phyloP scores from a whole-genome alignment of 805 yeast genomes.

The Starmerella asiatica region DNA sequence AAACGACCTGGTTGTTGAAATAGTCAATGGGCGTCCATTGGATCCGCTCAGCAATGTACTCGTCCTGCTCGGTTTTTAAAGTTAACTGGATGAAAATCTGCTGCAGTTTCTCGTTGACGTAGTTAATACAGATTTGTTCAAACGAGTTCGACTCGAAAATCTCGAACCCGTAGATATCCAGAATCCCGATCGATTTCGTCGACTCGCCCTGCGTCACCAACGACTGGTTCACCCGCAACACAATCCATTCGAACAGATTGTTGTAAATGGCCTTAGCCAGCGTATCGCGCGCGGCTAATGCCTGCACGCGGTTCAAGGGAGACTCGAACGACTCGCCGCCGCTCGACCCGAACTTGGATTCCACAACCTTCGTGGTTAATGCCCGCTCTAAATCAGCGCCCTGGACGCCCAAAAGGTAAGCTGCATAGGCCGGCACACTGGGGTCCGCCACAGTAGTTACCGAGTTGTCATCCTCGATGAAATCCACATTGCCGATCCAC shows the following conservation, averaged over 20 bases:
- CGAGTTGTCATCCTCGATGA: conserved; percentile 66
- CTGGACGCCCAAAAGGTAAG: conserved; percentile 74
- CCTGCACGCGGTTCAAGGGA: conserved; percentile 83
- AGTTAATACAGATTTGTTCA: conserved; percentile 90
- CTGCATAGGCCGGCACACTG: conserved; percentile 88
- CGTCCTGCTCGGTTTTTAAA: conserved; percentile 93
- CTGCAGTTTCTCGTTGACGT: conserved; percentile 89
- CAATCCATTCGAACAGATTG: conserved; percentile 93
- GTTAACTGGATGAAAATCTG: conserved; percentile 94
- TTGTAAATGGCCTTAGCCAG: conserved; percentile 87
- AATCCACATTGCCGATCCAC: conserved; percentile 90
- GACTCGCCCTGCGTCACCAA: conserved; percentile 40
- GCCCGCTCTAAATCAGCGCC: conserved; percentile 52
- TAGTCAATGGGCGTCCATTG: conserved; percentile 96
- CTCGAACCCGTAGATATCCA: conserved; percentile 94
- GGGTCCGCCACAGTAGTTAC: conserved; percentile 70
- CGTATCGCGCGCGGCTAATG: conserved; percentile 83
- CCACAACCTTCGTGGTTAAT: conserved; percentile 67
- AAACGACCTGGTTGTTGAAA: conserved; percentile 89
- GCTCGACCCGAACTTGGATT: conserved; percentile 76
- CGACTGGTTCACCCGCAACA: conserved; percentile 73
- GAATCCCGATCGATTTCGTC: conserved; percentile 61
- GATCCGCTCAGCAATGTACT: conserved; percentile 86
- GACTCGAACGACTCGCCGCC: conserved; percentile 91
- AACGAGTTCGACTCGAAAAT: conserved; percentile 90